Base-by-base conservation (phyloP, 169 alveolate genomes). In the Babesia gibsoni region DNA sequence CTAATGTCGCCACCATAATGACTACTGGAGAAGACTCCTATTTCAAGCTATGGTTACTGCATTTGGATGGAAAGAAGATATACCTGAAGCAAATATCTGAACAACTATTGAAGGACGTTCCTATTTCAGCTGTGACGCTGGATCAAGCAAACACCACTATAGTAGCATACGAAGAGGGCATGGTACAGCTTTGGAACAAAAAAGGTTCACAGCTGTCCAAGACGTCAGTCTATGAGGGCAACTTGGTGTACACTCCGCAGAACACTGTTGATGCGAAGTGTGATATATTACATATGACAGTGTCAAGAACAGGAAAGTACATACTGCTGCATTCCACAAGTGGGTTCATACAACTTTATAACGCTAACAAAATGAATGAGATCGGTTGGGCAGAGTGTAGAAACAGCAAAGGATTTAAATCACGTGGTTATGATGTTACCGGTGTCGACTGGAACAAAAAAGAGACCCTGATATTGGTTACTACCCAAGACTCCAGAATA, bases 401-500 rank as follows among this genome's bases (percentile, higher is more conserved):
- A 35, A 77, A 67, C 46, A 4, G 48, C 18, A 27, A 54, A 4
- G 84, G 84, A 1, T 16, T 10, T 7, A 46, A 58, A 43, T 25
- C 59, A 32, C 33, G 16, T 5, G 86, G 86, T 0, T 54, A 32
- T 37, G 36, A 33, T 33, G 82, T 77, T 0, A 66, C 65, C 16
- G 86, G 86, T 1, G 52, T 77, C 3, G 42, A 35, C 33, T 77
- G 86, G 86, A 67, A 43, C 41, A 67, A 9, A 25, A 43, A 23
- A 33, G 86, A 67, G 32, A 65, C n/a, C 37, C 41, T 59, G 16
- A 67, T 77, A 5, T 50, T 56, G 9, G 82, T 67, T 23, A 77
- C 86, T 29, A 74, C 84, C 16, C 25, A 20, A 16, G 82, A 77
- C 45, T 32, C 43, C 39, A 77, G 82, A 35, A 68, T 77, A 43